Evolutionary conservation across 2,329 filamentous ascomycete genomes (phyloP), one percentile per base, ranked within the genome.

Genomic region (Fonsecaea monophora): DNA sequence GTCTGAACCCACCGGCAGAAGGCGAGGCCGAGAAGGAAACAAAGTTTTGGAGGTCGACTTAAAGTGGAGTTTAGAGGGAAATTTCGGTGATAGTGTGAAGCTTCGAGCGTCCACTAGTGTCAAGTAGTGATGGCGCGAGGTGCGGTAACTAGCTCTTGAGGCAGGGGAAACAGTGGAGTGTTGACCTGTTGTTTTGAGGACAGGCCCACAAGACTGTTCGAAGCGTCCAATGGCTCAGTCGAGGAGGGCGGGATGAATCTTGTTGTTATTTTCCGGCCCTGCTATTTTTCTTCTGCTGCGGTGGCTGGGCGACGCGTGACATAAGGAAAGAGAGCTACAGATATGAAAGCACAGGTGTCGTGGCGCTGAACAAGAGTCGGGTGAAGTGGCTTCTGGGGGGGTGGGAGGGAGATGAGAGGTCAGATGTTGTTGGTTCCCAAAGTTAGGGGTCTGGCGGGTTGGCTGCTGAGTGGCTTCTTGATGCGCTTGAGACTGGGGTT

Each of bases 1-100:
- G 61, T 61, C 25, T 54, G 54, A 64, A 59, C 45, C 64, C 65
- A 64, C 66, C 66, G 56, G 66, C 65, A 66, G 67, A 63, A 66
- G 60, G 56, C 60, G 59, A 68, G 38, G 58, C 64, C 63, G 56
- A 63, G 57, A 40, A 66, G 59, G 62, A 62, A 67, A 65, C 37
- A 62, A 58, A 62, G 57, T 59, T 66, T 58, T 58, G 61, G 62
- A 63, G 18, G 62, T 67, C 53, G 66, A 48, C 38, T 65, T 58
- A 55, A 25, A 42, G 63, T 68, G 65, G 65, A 63, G 60, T 55
- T 59, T 63, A 54, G 55, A 45, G 62, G 57, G 56, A 60, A 53
- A 48, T 37, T 54, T 25, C 30, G 50, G 64, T 61, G 58, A 63
- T 68, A 69, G 68, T 65, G 68, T 50, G 25, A 55, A 59, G 34